Evolutionary conservation across 306 rosid species (phyloP), one percentile per base, ranked within the genome.

Genomic region (Prunus campanulata): DNA sequence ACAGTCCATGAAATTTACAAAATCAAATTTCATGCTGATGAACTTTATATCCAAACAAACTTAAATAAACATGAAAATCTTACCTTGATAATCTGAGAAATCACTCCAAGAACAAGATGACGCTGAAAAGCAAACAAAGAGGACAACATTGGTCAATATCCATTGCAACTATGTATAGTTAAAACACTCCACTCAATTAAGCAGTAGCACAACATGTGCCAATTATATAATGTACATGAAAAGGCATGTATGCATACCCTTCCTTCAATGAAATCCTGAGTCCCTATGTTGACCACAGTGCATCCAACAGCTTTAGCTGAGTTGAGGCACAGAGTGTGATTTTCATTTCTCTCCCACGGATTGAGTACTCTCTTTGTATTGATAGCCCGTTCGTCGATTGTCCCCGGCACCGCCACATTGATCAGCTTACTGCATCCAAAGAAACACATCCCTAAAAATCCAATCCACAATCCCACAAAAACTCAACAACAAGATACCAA

Each of bases 281-380:
- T 92, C 70, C 99, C 99, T 80, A 95, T 92, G 72, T 95, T 95
- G 76, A 95, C 97, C 0, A 95, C 99, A 1, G 99, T 95, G 61
- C 99, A 95, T 72, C 99, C 99, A 82, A 95, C 93, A 71, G 99
- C 99, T 86, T 95, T 95, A 42, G 99, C 97, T 80, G 99, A 95
- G 85, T 95, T 95, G 84, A 95, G 97, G 72, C 99, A 95, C 32
- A 95, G 93, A 20, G 99, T 95, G 81, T 95, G 99, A 59, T 95
- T 95, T 83, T 92, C 97, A 78, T 92, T 95, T 77, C 99, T 92
- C 85, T 95, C 99, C 99, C 99, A 95, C 13, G 99, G 99, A 72
- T 95, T 95, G 66, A 95, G 97, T 52, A 87, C 78, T 82, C 90
- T 81, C 84, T 95, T 95, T 1, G 92, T 95, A 70, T 95, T 95